Evolutionary conservation across 768 basidiomycete genomes (phyloP).

Genomic region (Cyathus striatus): DNA sequence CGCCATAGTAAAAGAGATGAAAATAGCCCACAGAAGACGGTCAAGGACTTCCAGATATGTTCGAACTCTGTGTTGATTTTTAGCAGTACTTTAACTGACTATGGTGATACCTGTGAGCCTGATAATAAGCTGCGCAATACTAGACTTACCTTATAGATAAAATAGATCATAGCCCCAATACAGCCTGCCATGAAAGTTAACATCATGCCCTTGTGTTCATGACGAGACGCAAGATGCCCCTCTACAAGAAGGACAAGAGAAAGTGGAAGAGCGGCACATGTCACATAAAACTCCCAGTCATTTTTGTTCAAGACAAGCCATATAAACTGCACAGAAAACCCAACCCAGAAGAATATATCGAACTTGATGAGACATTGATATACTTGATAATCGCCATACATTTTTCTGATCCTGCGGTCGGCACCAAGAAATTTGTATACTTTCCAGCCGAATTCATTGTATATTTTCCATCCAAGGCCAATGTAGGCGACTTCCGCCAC

Average conservation of each 20-base stretch:
- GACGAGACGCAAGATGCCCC: conserved; percentile 84
- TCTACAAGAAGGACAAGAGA: conserved; percentile 81
- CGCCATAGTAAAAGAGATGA: neutral
- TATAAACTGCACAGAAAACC: conserved; percentile 87
- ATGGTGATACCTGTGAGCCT: conserved; percentile 4
- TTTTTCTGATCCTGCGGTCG: conserved; percentile 86
- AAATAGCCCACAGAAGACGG: conserved; percentile 82
- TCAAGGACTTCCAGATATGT: conserved; percentile 74
- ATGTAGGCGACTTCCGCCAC: conserved; percentile 80
- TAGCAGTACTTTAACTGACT: conserved; percentile 74
- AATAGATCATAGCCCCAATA: conserved; percentile 69
- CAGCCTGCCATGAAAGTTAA: conserved; percentile 83
- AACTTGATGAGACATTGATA: conserved; percentile 90
- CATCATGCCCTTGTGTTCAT: conserved; percentile 92
- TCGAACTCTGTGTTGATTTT: conserved; percentile 47
- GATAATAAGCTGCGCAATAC: conserved; percentile 63
- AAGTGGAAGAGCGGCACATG: conserved; percentile 83
- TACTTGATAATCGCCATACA: conserved; percentile 88
- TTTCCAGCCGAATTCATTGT: conserved; percentile 94
- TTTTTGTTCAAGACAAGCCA: conserved; percentile 69
- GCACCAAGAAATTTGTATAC: conserved; percentile 95
- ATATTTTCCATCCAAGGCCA: conserved; percentile 84
- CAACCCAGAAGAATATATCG: conserved; percentile 90
- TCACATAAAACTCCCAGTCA: conserved; percentile 89
- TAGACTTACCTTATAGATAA: conserved; percentile 91